Conservation (phyloP, 192 early-diverging fungal genomes). For the Rhizoclosmatium globosum region DNA sequence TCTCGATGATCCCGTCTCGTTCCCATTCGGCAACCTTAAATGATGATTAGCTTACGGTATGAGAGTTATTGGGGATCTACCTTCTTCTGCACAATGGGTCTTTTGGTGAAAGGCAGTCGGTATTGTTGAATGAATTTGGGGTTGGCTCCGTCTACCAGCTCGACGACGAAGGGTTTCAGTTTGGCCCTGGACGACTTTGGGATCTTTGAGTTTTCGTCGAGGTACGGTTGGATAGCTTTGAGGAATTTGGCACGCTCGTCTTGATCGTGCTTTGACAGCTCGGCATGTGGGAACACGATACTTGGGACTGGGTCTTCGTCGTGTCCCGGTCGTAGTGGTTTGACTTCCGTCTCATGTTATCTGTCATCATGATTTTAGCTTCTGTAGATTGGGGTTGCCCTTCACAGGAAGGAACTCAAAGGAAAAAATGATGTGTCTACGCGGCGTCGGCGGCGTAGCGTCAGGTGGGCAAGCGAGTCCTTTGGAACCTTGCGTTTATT, state of each 20-base stretch:
- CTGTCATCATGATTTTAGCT: neutral
- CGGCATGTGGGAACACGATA: neutral
- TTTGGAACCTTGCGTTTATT: constrained; percentile 20
- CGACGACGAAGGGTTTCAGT: neutral
- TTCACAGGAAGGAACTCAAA: constrained; percentile 9
- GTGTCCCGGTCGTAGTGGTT: neutral
- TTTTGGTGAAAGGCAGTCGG: neutral
- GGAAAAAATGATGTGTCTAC: constrained; percentile 17
- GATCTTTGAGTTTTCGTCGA: neutral
- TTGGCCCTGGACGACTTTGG: neutral
- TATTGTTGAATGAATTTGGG: neutral
- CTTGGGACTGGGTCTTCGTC: too few relatives aligned
- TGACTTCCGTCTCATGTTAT: neutral
- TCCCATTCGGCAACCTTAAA: neutral
- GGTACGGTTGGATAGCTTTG: constrained; percentile 4
- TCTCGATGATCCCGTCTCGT: neutral
- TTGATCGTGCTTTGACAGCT: neutral
- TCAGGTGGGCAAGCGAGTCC: neutral
- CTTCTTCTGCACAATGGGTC: neutral
- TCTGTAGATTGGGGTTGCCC: neutral
- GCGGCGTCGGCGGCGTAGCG: neutral
- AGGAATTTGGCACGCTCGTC: constrained; percentile 1
- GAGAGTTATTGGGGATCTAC: too few relatives aligned
- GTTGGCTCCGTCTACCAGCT: neutral
- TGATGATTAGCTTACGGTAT: too few relatives aligned